A percentile compares a stretch with the other conserved stretches of the same genome.
Conservation (phyloP, 495 filamentous ascomycete species). For the Cercophora scortea region DNA sequence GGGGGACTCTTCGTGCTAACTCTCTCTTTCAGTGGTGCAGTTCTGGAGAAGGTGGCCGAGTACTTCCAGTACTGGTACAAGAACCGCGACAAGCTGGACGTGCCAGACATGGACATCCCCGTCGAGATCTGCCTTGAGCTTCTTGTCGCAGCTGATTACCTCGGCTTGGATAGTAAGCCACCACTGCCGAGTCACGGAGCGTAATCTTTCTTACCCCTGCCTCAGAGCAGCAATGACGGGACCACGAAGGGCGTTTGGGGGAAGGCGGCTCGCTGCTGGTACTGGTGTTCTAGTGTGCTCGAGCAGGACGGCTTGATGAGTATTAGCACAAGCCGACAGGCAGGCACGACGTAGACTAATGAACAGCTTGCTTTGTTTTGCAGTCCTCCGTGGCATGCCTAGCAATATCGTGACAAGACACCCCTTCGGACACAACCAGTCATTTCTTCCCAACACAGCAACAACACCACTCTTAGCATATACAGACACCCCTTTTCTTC, state of each 20-base stretch:
- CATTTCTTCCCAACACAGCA: neutral
- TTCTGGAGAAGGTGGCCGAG: conserved; percentile 86
- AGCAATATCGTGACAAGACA: too few species aligned
- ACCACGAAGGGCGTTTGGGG: neutral
- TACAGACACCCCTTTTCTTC: conserved; percentile 47
- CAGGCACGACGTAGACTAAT: neutral
- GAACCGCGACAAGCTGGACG: conserved; percentile 63
- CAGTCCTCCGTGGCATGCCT: neutral
- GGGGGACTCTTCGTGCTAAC: neutral
- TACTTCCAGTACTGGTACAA: conserved; percentile 89
- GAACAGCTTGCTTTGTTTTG: neutral
- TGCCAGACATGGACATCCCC: conserved; percentile 86
- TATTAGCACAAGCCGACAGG: neutral
- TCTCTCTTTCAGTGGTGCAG: conserved; percentile 49
- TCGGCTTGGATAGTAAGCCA: conserved; percentile 37
- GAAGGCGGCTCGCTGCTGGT: neutral
- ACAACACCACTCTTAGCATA: conserved; percentile 63
- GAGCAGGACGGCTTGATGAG: neutral
- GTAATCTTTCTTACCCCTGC: neutral
- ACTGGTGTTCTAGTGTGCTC: neutral
- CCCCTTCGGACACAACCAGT: neutral
- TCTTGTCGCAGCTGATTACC: conserved; percentile 84
- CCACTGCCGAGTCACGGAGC: neutral
- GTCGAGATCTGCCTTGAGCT: conserved; percentile 84
- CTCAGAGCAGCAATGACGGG: conserved; percentile 4